Base-by-base conservation (phyloP, 2,329 filamentous ascomycete species). In the Fusarium falciforme region DNA sequence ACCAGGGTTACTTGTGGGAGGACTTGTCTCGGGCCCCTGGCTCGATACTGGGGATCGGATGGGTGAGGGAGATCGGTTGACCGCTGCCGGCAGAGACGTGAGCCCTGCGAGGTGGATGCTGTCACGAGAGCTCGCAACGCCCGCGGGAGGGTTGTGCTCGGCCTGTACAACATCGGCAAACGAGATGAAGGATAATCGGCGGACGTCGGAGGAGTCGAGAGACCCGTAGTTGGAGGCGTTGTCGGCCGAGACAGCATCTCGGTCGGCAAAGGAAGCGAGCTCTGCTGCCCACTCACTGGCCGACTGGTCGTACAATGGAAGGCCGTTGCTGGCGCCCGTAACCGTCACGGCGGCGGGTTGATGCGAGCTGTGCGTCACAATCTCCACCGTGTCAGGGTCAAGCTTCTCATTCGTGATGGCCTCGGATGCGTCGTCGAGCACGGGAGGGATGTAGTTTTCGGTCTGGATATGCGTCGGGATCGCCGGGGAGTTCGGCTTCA, bases 91-190 rank as follows among this genome's bases (percentile, higher is more conserved):
- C 14, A 93, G 80, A 52, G 91, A 91, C 9, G 92, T 91, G 22
- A 93, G 84, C 14, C 92, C 92, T 60, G 90, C 89, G 68, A 93
- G 84, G 80, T 94, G 91, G 66, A 93, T 87, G 64, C 91, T 92
- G 69, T 96, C 93, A 73, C 92, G 87, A 75, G 88, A 91, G 55
- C 89, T 87, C 40, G 83, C 80, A 62, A 80, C 82, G 42, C 81
- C 83, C 20, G 86, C 85, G 36, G 86, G 85, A 67, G 91, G 89
- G 33, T 90, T 90, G 78, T 96, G 93, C 81, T 96, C 94, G 36
- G 92, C 89, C 80, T 97, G 94, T 44, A 98, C 94, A 11, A 98
- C 94, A 79, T 98, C 96, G 70, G 96, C 95, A 83, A 98, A 98
- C 9, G 95, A 98, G 80, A 98, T 97, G 84, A 98, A 98, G 81